phyloP scores from a whole-genome alignment of 2,329 filamentous ascomycete genomes.

The Pestalotiopsis fici region DNA sequence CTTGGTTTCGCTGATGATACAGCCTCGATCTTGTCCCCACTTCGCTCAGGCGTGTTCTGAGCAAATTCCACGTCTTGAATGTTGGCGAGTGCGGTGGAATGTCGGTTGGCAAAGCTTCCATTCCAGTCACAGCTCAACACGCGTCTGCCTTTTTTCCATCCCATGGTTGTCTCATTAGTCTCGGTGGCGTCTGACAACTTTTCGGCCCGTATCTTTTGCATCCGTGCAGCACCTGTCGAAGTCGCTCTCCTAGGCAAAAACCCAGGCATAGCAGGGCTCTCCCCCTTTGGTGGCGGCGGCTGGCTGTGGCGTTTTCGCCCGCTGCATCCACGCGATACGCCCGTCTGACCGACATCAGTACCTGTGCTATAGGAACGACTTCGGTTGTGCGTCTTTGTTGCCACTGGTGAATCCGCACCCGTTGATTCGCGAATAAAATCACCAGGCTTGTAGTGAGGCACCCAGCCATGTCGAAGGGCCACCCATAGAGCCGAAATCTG shows the following conservation, averaged over 20 bases:
- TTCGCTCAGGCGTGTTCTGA: not conserved
- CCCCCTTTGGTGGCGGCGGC: conserved; percentile 7
- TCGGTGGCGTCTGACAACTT: conserved; percentile 9
- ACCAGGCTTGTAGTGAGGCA: conserved; percentile 34
- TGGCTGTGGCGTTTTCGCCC: conserved; percentile 11
- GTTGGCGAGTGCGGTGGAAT: not conserved
- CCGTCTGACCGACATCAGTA: conserved; percentile 17
- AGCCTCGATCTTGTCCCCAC: not conserved
- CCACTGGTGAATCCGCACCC: not conserved
- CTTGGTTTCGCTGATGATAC: not conserved
- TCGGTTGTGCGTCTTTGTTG: not conserved
- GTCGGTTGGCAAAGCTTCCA: conserved; percentile 18
- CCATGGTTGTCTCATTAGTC: conserved; percentile 12
- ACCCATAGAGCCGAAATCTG: conserved; percentile 54
- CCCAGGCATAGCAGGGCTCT: not conserved
- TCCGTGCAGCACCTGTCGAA: conserved; percentile 48
- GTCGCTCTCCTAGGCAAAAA: conserved; percentile 39
- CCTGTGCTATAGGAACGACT: conserved; percentile 10
- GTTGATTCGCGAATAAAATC: conserved; percentile 19
- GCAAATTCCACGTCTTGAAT: not conserved
- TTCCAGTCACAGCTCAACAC: conserved; percentile 31
- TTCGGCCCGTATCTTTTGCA: conserved; percentile 37
- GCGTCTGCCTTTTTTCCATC: conserved; percentile 15
- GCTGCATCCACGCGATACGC: conserved; percentile 15
- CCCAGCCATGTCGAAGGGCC: conserved; percentile 45